Evolutionary conservation across 164 flowering plant genomes (phyloP).

Genomic region (Aristolochia contorta): DNA sequence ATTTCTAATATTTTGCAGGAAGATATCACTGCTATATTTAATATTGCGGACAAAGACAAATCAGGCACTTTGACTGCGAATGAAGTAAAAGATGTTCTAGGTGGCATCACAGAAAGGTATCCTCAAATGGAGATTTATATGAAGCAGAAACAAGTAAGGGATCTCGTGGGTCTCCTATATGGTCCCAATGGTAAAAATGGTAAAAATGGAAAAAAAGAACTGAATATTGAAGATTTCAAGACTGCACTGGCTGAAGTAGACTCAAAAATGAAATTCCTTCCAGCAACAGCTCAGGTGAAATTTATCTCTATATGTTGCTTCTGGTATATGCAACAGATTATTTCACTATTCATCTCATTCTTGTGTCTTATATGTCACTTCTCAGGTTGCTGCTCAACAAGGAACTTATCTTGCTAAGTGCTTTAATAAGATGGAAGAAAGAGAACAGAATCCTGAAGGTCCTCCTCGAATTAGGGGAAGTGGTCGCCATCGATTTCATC

Average conservation of each 20-base stretch:
- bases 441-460: constrained; percentile 70
- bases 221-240: constrained; percentile 70
- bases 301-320: not conserved
- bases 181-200: constrained; percentile 32
- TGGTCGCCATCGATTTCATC: constrained; percentile 75
- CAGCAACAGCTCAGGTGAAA: constrained; percentile 92
- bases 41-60: constrained; percentile 77
- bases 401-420: constrained; percentile 71
- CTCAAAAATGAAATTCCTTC: constrained; percentile 77
- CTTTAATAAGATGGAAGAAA: constrained; percentile 70
- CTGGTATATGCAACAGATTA: not conserved
- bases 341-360: not conserved
- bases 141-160: constrained; percentile 50
- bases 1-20: constrained; percentile 34
- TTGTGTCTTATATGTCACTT: not conserved
- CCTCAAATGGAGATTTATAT: constrained; percentile 80
- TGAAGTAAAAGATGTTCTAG: constrained; percentile 60
- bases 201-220: constrained; percentile 40
- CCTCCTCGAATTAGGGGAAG: constrained; percentile 61
- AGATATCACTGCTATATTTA: constrained; percentile 69
- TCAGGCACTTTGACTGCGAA: constrained; percentile 85
- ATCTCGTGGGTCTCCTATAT: constrained; percentile 50
- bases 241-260: constrained; percentile 72
- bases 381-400: constrained; percentile 86
- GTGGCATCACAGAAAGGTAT: constrained; percentile 69